Conservation (phyloP, 345 rosid genomes). For the Gossypium ekmanianum region DNA sequence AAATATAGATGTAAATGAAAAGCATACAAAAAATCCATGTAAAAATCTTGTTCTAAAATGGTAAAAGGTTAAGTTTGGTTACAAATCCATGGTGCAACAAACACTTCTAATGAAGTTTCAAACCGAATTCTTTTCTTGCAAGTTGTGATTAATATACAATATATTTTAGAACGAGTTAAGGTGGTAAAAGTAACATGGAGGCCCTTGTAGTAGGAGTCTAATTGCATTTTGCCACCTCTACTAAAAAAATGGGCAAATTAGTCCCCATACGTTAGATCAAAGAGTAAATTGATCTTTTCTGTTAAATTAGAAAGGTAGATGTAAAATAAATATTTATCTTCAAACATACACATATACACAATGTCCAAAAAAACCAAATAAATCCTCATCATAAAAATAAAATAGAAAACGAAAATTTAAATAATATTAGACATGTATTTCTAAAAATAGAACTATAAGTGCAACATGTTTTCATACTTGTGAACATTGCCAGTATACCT, state of each 20-base stretch:
- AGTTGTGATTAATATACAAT: neutral
- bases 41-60: neutral
- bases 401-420: neutral
- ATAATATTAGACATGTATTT: neutral
- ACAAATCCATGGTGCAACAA: neutral
- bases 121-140: neutral
- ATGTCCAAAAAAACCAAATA: neutral
- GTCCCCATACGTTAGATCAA: no score
- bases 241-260: no score
- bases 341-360: neutral
- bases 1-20: neutral
- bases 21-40: neutral
- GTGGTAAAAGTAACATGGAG: neutral
- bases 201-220: no score
- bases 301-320: conserved; percentile 21
- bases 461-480: conserved; percentile 5
- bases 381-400: neutral
- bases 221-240: no score
- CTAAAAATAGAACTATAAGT: neutral
- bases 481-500: conserved; percentile 43
- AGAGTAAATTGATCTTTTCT: no score
- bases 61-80: neutral
- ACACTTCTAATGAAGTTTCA: neutral
- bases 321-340: conserved; percentile 8
- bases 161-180: neutral